These are phyloP conservation scores for Phoma herbarum DNA, from an alignment of 2,329 filamentous ascomycete genomes.

Conservation along the genomic window DNA sequence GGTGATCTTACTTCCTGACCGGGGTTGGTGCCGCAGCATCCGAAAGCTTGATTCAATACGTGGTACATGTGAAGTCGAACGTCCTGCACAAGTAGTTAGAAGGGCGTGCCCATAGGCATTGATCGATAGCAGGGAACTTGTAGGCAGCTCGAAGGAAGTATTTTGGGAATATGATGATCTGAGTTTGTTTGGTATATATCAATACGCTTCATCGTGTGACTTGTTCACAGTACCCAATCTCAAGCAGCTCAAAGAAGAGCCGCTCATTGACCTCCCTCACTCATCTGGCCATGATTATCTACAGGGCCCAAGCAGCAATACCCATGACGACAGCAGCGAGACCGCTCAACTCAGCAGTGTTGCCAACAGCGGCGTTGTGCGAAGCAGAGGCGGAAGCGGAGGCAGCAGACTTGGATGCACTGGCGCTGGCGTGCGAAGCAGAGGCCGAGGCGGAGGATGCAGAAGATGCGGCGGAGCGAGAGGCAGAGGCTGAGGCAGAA, in stretches of 20 bases:
- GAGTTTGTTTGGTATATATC: background rate
- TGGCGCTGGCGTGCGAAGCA: conserved; percentile 7
- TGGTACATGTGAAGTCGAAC: background rate
- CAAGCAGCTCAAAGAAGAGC: background rate
- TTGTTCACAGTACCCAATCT: background rate
- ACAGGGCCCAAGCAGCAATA: conserved; percentile 27
- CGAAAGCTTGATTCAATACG: background rate
- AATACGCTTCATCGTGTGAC: background rate
- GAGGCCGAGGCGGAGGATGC: conserved; percentile 3
- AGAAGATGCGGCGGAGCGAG: background rate
- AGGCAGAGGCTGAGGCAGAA: conserved; percentile 6
- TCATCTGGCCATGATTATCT: background rate
- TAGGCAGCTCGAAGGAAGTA: background rate
- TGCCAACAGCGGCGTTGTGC: conserved; percentile 14
- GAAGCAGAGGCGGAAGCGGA: conserved; percentile 14
- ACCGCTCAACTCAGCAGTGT: conserved; percentile 17
- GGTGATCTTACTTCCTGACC: background rate
- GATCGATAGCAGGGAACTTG: background rate
- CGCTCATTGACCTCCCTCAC: background rate
- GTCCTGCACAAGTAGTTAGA: background rate
- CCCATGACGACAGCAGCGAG: conserved; percentile 25
- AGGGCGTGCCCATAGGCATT: background rate
- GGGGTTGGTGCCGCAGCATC: background rate
- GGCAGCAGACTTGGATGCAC: conserved; percentile 13
- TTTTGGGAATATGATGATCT: background rate